Conservation (phyloP, 2,329 filamentous ascomycete genomes). For the Fusarium coicis region DNA sequence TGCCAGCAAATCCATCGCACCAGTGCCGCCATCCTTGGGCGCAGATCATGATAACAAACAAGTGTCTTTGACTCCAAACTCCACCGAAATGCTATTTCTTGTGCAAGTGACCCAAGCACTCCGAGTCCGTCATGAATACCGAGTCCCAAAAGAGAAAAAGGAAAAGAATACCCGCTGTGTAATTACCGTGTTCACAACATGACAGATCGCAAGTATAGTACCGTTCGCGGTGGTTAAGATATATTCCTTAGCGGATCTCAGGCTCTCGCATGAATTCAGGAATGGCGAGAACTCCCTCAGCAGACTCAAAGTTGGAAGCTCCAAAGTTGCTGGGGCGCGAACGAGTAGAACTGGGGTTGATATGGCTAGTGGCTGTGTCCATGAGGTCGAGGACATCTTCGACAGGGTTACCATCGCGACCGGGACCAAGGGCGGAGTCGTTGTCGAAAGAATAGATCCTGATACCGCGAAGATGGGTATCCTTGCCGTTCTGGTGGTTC, state of each 20-base stretch:
- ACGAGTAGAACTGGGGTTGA: constrained; percentile 6
- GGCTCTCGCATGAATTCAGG: constrained; percentile 58
- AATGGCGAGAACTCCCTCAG: constrained; percentile 50
- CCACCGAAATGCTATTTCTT: not conserved
- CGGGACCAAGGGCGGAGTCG: constrained; percentile 57
- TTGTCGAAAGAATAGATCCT: constrained; percentile 79
- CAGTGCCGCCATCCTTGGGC: not conserved
- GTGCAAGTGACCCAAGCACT: not conserved
- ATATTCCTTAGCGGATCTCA: constrained; percentile 51
- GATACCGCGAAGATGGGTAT: constrained; percentile 94
- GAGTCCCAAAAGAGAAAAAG: not conserved
- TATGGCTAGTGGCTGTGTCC: constrained; percentile 26
- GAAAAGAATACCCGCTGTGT: not conserved
- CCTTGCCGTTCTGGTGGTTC: constrained; percentile 99
- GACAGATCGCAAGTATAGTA: not conserved
- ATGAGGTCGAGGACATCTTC: constrained; percentile 46
- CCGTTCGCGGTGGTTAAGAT: not conserved
- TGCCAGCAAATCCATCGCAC: not conserved
- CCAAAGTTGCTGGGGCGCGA: constrained; percentile 46
- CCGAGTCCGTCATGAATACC: not conserved
- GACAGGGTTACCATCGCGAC: constrained; percentile 49
- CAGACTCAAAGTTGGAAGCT: constrained; percentile 46
- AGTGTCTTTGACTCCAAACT: constrained; percentile 22
- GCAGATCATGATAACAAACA: constrained; percentile 21
- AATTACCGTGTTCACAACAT: not conserved